Evolutionary conservation across 805 yeast genomes (phyloP), one percentile per base, ranked within the genome.

Genomic region (Nakazawaea ernobii): DNA sequence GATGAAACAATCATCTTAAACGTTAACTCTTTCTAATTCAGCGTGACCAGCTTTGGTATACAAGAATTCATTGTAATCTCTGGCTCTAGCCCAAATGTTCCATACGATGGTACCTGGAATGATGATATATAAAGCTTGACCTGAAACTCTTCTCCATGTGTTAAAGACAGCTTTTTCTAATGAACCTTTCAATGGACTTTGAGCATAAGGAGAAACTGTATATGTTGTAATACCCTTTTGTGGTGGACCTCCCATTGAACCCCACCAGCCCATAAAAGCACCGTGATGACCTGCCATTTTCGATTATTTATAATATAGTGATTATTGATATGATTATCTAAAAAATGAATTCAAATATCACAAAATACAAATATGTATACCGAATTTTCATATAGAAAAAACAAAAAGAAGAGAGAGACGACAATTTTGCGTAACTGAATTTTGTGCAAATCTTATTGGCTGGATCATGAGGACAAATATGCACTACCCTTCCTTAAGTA

Each of bases 211-310:
- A 55, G 99, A 86, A 54, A 94, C 90, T 48, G 96, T 75, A 77
- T 92, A 94, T 51, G 86, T 79, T 53, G 92, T 86, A 55, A 85
- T 75, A 73, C 88, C 84, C 70, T 87, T 87, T 75, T 88, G 96
- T 59, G 78, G 79, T 66, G 94, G 91, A 69, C 86, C 77, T 52
- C 75, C 75, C 65, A 90, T 70, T 73, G 75, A 69, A 65, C 97
- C 97, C 97, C 97, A 90, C 97, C 97, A 90, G 59, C 97, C 97
- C 92, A 87, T 84, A 64, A 85, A 90, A 62, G 89, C 82, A 59
- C 79, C 79, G 66, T 84, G 66, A 62, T 65, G 84, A 63, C 84
- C 87, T 42, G 39, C 86, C 89, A 84, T 84, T 61, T 53, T 63
- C 48, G 39, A 54, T 56, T 48, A 48, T 45, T 42, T 39, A 11